Evolutionary conservation across 345 rosid genomes (phyloP).

Genomic region (Ceriops decandra): DNA sequence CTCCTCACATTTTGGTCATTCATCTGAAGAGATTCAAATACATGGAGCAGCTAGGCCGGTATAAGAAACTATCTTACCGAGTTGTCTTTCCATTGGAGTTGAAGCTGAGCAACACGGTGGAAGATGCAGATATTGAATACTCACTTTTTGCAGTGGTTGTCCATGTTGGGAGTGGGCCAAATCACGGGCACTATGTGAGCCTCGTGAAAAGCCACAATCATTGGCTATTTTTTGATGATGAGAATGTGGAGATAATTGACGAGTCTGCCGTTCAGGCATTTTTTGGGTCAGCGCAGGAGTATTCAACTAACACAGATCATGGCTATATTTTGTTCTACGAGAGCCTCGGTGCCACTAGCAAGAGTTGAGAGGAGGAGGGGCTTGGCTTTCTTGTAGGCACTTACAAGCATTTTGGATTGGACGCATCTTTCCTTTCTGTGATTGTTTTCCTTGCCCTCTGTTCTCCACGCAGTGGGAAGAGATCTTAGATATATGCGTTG

Average conservation of each 20-base stretch:
- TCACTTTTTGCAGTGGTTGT: constrained; percentile 97
- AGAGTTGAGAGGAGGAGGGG: constrained; percentile 38
- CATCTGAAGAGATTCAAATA: constrained; percentile 95
- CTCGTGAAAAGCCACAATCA: constrained; percentile 99
- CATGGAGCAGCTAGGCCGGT: constrained; percentile 90
- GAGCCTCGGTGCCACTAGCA: constrained; percentile 57
- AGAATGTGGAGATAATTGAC: constrained; percentile 95
- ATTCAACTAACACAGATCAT: constrained; percentile 92
- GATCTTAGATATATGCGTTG: constrained; percentile 29
- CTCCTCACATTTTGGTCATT: constrained; percentile 86
- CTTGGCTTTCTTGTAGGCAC: constrained; percentile 35
- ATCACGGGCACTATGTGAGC: constrained; percentile 95
- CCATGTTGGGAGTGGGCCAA: constrained; percentile 97
- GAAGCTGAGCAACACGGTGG: constrained; percentile 90
- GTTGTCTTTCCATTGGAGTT: constrained; percentile 94
- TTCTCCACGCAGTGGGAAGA: constrained; percentile 27
- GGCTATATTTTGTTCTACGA: constrained; percentile 97
- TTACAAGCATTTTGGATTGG: constrained; percentile 35
- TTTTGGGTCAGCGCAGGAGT: constrained; percentile 97
- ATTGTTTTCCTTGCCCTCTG: constrained; percentile 18
- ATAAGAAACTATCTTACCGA: constrained; percentile 91
- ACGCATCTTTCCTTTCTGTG: constrained; percentile 18
- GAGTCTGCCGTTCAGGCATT: constrained; percentile 98
- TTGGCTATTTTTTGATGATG: constrained; percentile 95
- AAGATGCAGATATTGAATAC: constrained; percentile 83